Evolutionary conservation across 2,329 filamentous ascomycete species (phyloP), one percentile per base, ranked within the genome.

Genomic region (Colletotrichum magnum): DNA sequence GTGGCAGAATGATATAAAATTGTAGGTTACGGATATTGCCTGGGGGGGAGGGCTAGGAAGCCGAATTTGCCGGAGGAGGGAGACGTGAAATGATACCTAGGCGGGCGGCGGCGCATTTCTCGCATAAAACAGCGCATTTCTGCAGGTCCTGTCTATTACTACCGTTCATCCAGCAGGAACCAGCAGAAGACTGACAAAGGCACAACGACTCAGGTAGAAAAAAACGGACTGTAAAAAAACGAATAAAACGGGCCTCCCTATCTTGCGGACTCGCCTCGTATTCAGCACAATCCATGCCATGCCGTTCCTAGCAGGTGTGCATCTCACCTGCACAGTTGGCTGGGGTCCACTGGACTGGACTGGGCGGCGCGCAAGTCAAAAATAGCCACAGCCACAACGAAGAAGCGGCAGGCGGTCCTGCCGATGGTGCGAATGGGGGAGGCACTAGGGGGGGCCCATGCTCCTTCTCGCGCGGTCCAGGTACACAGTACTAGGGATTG

Each of bases 381-480:
- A 69, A 69, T 69, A 69, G 67, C 36, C 62, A 69, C 67, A 69
- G 62, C 67, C 62, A 69, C 60, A 48, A 52, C 50, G 45, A 36
- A 10, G 32, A 36, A 48, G 39, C 54, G 36, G 53, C 21, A 36
- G 58, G 58, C 66, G 66, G 66, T 32, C 62, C 48, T 60, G 66
- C 66, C 62, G 61, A 60, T 59, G 28, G 36, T 28, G 15, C 28
- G 47, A 45, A 18, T 15, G 15, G 18, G 18, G 18, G 39, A 58
- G 9, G 39, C 4, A 10, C 32, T 36, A 36, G 32, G 32, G 32
- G 32, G 32, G 9, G 32, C 32, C 32, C 9, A 36, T 36, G 32
- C 32, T 36, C 32, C 32, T 10, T 36, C 28, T 32, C 28, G 32
- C 32, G 12, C 36, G 6, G 21, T 5, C 24, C 13, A 50, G 16